phyloP scores from a whole-genome alignment of 2,329 filamentous ascomycete species.

The Calonectria pteridis region DNA sequence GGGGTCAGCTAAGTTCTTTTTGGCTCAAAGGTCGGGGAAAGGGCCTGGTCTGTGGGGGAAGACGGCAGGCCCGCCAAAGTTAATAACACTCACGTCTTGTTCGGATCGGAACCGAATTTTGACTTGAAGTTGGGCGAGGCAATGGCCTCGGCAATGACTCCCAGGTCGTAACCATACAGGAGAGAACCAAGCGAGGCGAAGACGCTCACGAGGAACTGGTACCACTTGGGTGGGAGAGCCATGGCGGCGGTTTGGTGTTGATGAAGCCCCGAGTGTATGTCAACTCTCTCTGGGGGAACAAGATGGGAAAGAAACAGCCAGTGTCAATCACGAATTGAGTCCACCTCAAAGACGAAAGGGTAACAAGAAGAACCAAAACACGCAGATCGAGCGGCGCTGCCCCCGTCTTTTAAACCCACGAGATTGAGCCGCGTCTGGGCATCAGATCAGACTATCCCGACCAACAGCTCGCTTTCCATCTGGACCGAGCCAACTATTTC shows the following conservation, averaged over 20 bases:
- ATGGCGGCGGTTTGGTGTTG: constrained; percentile 41
- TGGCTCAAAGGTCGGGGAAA: neutral
- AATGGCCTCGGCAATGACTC: constrained; percentile 62
- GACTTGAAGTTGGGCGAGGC: constrained; percentile 59
- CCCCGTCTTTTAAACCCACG: constrained; percentile 16
- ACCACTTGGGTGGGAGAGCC: constrained; percentile 59
- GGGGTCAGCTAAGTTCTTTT: neutral
- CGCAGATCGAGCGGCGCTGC: constrained; percentile 1
- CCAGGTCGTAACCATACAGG: constrained; percentile 42
- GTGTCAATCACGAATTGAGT: neutral
- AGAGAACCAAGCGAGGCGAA: constrained; percentile 43
- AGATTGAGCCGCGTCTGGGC: neutral
- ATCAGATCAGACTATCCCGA: constrained; percentile 2
- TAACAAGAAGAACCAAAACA: neutral
- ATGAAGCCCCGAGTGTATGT: neutral
- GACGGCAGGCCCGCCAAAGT: neutral
- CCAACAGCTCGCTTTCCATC: neutral
- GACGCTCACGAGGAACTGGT: constrained; percentile 60
- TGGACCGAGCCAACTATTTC: neutral
- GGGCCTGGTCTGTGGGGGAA: neutral
- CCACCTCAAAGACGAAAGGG: neutral
- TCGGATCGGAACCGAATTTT: constrained; percentile 53
- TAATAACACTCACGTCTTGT: constrained; percentile 50
- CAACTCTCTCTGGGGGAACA: neutral
- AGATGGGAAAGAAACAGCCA: neutral